phyloP scores from a whole-genome alignment of 2,329 filamentous ascomycete species.

The Hymenotorrendiella dingleyae region DNA sequence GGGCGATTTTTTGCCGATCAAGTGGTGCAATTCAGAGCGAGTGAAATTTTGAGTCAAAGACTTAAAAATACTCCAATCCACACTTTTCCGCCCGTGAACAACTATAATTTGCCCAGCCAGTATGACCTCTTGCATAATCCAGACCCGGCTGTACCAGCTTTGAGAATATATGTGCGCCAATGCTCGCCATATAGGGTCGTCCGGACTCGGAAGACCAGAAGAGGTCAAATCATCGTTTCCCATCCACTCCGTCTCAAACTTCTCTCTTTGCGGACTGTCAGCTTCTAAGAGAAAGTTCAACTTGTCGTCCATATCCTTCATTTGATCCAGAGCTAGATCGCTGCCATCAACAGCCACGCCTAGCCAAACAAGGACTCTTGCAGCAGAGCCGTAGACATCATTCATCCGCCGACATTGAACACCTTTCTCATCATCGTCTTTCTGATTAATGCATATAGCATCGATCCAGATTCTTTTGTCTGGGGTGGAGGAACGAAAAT shows the following conservation, averaged over 20 bases:
- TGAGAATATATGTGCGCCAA: background rate
- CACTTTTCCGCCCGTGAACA: background rate
- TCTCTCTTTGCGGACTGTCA: background rate
- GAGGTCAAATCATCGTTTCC: background rate
- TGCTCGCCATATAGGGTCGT: conserved; percentile 1
- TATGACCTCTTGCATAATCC: conserved; percentile 7
- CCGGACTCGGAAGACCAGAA: background rate
- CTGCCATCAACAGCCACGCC: conserved; percentile 3
- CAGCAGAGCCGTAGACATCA: background rate
- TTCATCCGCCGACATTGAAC: conserved; percentile 17
- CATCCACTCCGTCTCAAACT: background rate
- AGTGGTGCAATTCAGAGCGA: no score
- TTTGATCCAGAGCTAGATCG: conserved; percentile 2
- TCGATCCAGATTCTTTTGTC: no score
- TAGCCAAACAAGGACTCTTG: conserved; percentile 5
- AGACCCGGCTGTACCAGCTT: conserved; percentile 3
- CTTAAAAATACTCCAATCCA: background rate
- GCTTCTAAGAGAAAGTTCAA: background rate
- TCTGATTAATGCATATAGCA: no score
- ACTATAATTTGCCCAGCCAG: background rate
- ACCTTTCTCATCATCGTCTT: conserved; percentile 19
- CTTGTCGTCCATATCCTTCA: background rate
- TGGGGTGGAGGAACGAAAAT: background rate
- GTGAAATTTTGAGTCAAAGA: background rate
- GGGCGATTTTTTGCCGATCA: no score